These are phyloP conservation scores for Colletotrichum phormii DNA, from an alignment of 2,329 filamentous ascomycete species.

Conservation along the genomic window DNA sequence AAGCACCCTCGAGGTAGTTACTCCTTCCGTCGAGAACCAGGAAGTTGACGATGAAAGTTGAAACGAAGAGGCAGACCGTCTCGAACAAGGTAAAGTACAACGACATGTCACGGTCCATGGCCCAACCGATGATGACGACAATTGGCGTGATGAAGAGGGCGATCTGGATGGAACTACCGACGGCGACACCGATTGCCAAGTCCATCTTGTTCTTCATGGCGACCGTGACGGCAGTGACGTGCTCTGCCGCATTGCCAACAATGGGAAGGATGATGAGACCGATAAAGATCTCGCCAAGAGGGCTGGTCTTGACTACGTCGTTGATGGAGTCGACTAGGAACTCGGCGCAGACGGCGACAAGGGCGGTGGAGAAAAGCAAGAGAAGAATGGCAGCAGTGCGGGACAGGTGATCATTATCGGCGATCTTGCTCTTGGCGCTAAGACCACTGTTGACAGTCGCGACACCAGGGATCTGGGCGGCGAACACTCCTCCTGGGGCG, in stretches of 20 bases:
- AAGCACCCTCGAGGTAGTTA: constrained; percentile 86
- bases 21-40: constrained; percentile 86
- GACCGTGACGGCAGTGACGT: constrained; percentile 77
- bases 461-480: constrained; percentile 55
- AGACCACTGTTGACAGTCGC: constrained; percentile 47
- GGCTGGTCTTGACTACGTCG: constrained; percentile 66
- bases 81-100: constrained; percentile 91
- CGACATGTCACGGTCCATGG: constrained; percentile 75
- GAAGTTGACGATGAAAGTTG: constrained; percentile 88
- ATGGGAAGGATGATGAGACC: constrained; percentile 79
- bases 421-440: constrained; percentile 44
- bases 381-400: constrained; percentile 69
- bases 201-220: constrained; percentile 83
- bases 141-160: constrained; percentile 77
- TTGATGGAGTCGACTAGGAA: constrained; percentile 77
- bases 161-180: constrained; percentile 79
- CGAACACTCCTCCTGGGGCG: constrained; percentile 62
- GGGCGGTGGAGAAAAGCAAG: constrained; percentile 71
- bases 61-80: constrained; percentile 87
- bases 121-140: constrained; percentile 79
- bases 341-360: constrained; percentile 77
- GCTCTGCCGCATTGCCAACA: constrained; percentile 79
- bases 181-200: constrained; percentile 77
- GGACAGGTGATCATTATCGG: constrained; percentile 60
- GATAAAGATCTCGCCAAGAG: constrained; percentile 74